These are phyloP conservation scores for Miscanthus lutarioriparius DNA, from an alignment of 176 grass and related monocot species.

Conservation along the genomic window DNA sequence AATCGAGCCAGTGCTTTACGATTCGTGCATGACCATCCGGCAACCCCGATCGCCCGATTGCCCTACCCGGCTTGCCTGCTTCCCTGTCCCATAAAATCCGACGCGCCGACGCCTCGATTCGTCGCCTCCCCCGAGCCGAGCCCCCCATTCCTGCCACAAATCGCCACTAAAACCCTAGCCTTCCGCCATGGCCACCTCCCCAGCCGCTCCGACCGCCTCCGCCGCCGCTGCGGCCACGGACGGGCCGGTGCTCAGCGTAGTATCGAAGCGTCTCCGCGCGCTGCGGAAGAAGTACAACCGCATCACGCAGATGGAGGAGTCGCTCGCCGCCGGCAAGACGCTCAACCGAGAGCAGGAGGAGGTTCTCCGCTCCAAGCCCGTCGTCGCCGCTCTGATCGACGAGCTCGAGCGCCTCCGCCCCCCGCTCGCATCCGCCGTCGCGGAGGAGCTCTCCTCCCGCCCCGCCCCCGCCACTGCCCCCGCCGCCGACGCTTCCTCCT, in stretches of 20 bases:
- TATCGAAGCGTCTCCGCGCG: constrained; percentile 84
- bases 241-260: constrained; percentile 71
- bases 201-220: constrained; percentile 27
- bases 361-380: constrained; percentile 86
- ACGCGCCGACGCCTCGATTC: not conserved
- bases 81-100: constrained; percentile 34
- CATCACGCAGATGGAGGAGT: constrained; percentile 94
- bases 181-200: constrained; percentile 40
- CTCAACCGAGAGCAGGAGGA: constrained; percentile 94
- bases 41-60: not conserved
- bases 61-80: constrained; percentile 17
- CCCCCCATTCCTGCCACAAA: constrained; percentile 41
- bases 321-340: constrained; percentile 63
- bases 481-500: constrained; percentile 16
- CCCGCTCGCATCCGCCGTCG: constrained; percentile 64
- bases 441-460: constrained; percentile 61
- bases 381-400: constrained; percentile 65
- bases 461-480: constrained; percentile 13
- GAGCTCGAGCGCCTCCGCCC: constrained; percentile 86
- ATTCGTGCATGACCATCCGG: not conserved
- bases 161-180: constrained; percentile 43
- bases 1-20: not conserved
- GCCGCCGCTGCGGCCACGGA: constrained; percentile 55
- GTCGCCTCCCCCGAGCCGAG: constrained; percentile 18
- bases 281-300: constrained; percentile 97